Conservation (phyloP, 176 grass and related monocot species). For the Tillandsia fasciculata region DNA sequence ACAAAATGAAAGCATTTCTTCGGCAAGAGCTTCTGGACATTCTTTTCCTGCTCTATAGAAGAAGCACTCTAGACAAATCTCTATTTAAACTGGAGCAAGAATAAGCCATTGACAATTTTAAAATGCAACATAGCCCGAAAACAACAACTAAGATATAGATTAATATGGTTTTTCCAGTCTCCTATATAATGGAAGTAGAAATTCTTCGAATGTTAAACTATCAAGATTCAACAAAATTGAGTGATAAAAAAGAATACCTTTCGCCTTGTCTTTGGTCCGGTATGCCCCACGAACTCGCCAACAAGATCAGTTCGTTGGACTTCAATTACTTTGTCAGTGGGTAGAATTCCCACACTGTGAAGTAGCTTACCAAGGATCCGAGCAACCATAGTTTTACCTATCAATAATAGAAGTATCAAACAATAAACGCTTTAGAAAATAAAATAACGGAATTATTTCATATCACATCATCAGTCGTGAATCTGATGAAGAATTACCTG, state of each 20-base stretch:
- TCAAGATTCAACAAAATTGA: background rate
- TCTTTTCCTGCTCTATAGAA: too few species aligned
- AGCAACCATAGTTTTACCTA: constrained; percentile 99
- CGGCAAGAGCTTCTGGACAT: background rate
- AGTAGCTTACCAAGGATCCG: constrained; percentile 90
- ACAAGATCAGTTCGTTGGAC: constrained; percentile 98
- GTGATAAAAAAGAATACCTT: constrained; percentile 44
- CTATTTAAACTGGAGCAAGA: too few species aligned
- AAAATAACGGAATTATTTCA: too few species aligned
- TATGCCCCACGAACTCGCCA: constrained; percentile 97
- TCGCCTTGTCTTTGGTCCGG: constrained; percentile 86
- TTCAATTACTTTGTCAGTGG: constrained; percentile 86
- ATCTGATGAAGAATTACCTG: constrained; percentile 37
- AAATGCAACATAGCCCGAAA: too few species aligned
- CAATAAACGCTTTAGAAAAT: constrained; percentile 5
- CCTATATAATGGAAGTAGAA: too few species aligned
- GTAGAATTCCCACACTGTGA: constrained; percentile 73
- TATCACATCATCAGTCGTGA: too few species aligned
- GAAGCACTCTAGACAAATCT: too few species aligned
- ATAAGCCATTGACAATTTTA: too few species aligned
- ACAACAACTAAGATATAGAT: too few species aligned
- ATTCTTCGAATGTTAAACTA: background rate
- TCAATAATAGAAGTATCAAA: constrained; percentile 26
- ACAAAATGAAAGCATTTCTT: background rate
- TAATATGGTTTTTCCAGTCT: too few species aligned